Percentiles rank a stretch among this genome's conserved stretches.
phyloP scores from a whole-genome alignment of 208 protist genomes.

The Acanthamoeba lenticulata region DNA sequence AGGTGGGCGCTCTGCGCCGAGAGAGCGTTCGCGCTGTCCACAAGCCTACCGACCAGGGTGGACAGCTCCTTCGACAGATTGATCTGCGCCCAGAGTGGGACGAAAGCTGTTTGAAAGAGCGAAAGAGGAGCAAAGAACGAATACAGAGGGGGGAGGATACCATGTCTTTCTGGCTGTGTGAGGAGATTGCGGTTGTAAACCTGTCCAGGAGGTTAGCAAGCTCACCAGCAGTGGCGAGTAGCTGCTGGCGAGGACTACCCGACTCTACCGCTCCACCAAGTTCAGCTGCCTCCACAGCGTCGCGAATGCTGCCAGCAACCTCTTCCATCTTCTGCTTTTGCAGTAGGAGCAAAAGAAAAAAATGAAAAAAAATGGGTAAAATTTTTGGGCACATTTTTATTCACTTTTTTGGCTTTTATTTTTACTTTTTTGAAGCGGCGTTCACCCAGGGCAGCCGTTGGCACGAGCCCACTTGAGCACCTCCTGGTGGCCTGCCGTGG shows the following conservation, averaged over 20 bases:
- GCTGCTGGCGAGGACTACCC: not conserved
- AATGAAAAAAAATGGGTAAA: too few species aligned
- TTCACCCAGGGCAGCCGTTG: too few species aligned
- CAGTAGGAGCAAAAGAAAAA: too few species aligned
- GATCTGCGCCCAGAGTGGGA: not conserved
- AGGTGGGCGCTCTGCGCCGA: not conserved
- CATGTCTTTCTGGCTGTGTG: constrained; percentile 1
- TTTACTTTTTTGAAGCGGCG: too few species aligned
- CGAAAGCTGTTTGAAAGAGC: not conserved
- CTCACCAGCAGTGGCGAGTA: not conserved
- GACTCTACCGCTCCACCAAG: not conserved
- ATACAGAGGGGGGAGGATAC: not conserved
- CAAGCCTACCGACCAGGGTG: not conserved
- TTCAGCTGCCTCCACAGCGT: not conserved
- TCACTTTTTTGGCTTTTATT: too few species aligned
- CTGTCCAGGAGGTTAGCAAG: not conserved
- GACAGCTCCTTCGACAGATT: not conserved
- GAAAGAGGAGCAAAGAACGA: not conserved
- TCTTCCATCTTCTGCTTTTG: not conserved
- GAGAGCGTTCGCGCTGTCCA: constrained; percentile 7
- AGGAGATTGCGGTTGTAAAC: not conserved
- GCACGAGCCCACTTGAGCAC: too few species aligned
- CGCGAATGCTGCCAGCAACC: not conserved
- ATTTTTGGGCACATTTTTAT: too few species aligned
- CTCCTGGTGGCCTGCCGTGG: too few species aligned